phyloP scores from a whole-genome alignment of 495 filamentous ascomycete genomes.

The Hyaloscypha variabilis region DNA sequence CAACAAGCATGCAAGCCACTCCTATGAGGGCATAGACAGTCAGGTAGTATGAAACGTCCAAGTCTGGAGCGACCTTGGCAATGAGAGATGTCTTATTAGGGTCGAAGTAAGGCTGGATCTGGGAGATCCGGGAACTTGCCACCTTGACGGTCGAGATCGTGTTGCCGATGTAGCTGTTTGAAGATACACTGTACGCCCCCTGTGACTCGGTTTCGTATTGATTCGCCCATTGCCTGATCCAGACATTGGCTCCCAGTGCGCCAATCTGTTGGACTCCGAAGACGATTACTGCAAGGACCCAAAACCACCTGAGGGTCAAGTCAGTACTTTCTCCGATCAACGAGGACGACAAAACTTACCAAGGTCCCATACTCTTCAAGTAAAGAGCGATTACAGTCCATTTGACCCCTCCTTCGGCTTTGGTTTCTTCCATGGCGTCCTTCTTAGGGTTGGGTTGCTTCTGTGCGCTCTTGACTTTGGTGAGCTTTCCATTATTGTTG shows the following conservation, averaged over 20 bases:
- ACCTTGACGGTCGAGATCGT: conserved; percentile 27
- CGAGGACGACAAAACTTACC: conserved; percentile 42
- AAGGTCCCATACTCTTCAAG: conserved; percentile 83
- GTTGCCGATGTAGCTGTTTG: conserved; percentile 26
- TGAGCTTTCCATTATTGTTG: conserved; percentile 48
- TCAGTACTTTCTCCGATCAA: conserved; percentile 8
- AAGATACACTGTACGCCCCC: conserved; percentile 11
- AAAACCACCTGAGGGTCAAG: conserved; percentile 64
- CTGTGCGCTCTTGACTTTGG: conserved; percentile 40
- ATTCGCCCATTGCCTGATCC: conserved; percentile 88
- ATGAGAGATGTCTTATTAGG: conserved; percentile 29
- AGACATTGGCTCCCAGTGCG: conserved; percentile 83
- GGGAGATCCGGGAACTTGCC: conserved; percentile 17
- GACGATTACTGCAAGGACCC: conserved; percentile 70
- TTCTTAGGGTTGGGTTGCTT: conserved; percentile 42
- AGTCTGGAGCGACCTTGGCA: conserved; percentile 45
- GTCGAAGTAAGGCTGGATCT: conserved; percentile 32
- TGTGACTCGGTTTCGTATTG: conserved; percentile 45
- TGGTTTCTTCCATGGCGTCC: conserved; percentile 66
- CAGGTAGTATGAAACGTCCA: conserved; percentile 85
- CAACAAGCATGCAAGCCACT: conserved; percentile 69
- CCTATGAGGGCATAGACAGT: conserved; percentile 81
- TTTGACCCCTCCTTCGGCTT: conserved; percentile 83
- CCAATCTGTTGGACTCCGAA: conserved; percentile 83
- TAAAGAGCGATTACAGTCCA: conserved; percentile 84